Percentiles rank a stretch among this genome's conserved stretches.
Evolutionary conservation across 305 asterid genomes (phyloP).

Genomic region (Fraxinus velutina): DNA sequence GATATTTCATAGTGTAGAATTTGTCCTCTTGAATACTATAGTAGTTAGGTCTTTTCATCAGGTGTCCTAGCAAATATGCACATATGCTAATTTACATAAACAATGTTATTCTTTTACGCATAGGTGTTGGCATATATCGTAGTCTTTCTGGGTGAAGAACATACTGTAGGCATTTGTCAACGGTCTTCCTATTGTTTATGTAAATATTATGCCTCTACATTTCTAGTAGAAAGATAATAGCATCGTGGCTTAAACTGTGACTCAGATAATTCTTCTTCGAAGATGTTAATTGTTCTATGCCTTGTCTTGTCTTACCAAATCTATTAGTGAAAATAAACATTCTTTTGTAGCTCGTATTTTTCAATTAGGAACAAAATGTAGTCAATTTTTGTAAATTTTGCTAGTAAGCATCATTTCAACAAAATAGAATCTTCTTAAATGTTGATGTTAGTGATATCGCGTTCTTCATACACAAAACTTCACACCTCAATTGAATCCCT

Average conservation of each 20-base stretch:
- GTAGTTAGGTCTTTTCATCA: neutral
- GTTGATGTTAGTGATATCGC: neutral
- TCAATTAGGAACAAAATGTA: neutral
- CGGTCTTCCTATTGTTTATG: neutral
- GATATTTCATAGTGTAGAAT: neutral
- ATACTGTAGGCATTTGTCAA: too few species aligned
- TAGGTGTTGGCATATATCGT: neutral
- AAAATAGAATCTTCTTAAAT: neutral
- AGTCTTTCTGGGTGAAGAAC: neutral
- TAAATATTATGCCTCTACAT: neutral
- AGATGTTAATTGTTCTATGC: too few species aligned
- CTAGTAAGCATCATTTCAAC: neutral
- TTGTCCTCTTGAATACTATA: neutral
- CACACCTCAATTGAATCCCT: neutral
- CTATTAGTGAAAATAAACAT: neutral
- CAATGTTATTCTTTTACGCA: too few species aligned
- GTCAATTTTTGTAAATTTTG: neutral
- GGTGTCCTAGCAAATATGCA: neutral
- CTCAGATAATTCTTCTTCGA: neutral
- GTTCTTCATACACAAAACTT: neutral
- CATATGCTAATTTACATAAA: too few species aligned
- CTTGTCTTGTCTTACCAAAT: neutral
- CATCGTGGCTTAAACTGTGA: neutral
- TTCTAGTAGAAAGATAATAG: neutral
- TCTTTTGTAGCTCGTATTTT: neutral